These are phyloP conservation scores for Skeletonema potamos DNA, from an alignment of 108 stramenopile species.

Conservation along the genomic window DNA sequence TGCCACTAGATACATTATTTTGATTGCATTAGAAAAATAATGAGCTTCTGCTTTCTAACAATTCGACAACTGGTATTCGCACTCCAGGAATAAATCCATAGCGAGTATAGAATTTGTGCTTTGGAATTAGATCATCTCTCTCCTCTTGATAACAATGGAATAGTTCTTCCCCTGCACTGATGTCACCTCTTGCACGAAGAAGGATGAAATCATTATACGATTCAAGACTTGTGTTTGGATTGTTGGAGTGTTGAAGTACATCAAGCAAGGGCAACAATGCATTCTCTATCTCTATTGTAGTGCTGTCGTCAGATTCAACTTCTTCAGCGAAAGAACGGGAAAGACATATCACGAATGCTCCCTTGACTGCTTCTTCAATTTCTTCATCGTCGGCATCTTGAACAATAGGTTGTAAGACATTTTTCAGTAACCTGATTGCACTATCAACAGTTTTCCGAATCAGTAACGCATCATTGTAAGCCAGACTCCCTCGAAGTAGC, in stretches of 20 bases:
- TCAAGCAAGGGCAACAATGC: conserved; percentile 69
- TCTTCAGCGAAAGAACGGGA: conserved; percentile 73
- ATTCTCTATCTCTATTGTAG: conserved; percentile 41
- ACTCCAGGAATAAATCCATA: conserved; percentile 84
- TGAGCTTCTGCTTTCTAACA: conserved; percentile 58
- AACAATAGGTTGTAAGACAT: conserved; percentile 49
- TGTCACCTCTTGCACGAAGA: conserved; percentile 53
- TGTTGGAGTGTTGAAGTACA: conserved; percentile 70
- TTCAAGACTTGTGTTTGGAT: conserved; percentile 60
- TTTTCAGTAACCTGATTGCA: conserved; percentile 51
- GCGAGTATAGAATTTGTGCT: conserved; percentile 70
- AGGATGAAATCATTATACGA: conserved; percentile 57
- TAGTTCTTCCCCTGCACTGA: conserved; percentile 61
- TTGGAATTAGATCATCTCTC: conserved; percentile 72
- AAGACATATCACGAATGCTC: conserved; percentile 66
- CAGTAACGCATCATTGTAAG: conserved; percentile 57
- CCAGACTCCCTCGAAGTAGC: conserved; percentile 55
- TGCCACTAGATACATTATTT: not conserved
- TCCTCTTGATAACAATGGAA: conserved; percentile 77
- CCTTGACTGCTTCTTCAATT: conserved; percentile 59
- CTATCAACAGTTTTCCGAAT: conserved; percentile 60
- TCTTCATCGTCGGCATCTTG: conserved; percentile 18
- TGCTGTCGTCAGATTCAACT: conserved; percentile 44
- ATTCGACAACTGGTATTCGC: conserved; percentile 53
- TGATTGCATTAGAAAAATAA: conserved; percentile 49